Conservation (phyloP, 148 eudicot species). For the Rhododendron griersonianum region DNA sequence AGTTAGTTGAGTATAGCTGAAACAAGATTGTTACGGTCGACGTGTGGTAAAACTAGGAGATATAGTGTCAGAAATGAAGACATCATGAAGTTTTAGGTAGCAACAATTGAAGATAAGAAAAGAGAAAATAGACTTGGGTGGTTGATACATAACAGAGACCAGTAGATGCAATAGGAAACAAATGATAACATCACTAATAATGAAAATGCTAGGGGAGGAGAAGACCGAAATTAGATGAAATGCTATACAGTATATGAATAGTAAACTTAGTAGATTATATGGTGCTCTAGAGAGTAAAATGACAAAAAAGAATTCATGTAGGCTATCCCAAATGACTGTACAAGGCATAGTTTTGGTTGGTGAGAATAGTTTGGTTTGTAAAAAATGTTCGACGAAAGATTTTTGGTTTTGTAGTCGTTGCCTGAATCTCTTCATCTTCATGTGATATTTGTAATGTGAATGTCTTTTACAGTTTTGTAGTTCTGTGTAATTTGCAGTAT, state of each 20-base stretch:
- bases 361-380: neutral
- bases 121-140: neutral
- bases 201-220: neutral
- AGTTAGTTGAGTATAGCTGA: neutral
- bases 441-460: neutral
- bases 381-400: neutral
- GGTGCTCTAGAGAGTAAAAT: neutral
- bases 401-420: slow-evolving; percentile 1
- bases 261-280: neutral
- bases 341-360: neutral
- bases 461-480: neutral
- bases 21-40: neutral
- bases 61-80: neutral
- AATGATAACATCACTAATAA: neutral
- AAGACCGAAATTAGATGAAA: neutral
- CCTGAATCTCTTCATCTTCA: neutral
- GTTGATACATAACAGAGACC: neutral
- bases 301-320: neutral
- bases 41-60: neutral
- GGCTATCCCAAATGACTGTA: neutral
- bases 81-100: neutral
- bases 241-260: neutral
- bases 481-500: neutral
- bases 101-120: neutral
- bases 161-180: neutral